These are phyloP conservation scores for Penicillium decumbens DNA, from an alignment of 2,329 filamentous ascomycete species.

Conservation along the genomic window DNA sequence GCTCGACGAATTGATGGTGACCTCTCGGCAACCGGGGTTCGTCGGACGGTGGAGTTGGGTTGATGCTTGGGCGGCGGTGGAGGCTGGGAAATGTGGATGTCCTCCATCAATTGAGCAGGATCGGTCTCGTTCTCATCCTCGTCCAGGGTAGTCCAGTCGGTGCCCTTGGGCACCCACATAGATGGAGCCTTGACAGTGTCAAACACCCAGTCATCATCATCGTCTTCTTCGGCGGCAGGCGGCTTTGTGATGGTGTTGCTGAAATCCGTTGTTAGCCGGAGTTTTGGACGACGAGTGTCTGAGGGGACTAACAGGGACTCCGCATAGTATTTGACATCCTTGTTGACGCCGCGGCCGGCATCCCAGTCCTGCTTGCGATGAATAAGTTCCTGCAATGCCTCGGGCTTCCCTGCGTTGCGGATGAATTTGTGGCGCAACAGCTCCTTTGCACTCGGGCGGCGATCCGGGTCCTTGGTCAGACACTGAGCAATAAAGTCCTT, in stretches of 20 bases:
- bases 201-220: conserved; percentile 91
- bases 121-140: conserved; percentile 28
- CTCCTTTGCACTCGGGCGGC: conserved; percentile 77
- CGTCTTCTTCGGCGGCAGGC: conserved; percentile 50
- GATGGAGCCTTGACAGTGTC: conserved; percentile 78
- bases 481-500: conserved; percentile 91
- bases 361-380: conserved; percentile 76
- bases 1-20: conserved; percentile 42
- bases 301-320: conserved; percentile 65
- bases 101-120: conserved; percentile 38
- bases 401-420: conserved; percentile 77
- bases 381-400: conserved; percentile 81
- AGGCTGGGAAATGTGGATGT: conserved; percentile 41
- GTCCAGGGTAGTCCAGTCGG: conserved; percentile 36
- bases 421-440: conserved; percentile 86
- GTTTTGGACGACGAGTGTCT: background rate
- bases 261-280: conserved; percentile 14
- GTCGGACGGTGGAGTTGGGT: conserved; percentile 54
- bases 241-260: conserved; percentile 58
- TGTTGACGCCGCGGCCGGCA: conserved; percentile 63
- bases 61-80: conserved; percentile 50
- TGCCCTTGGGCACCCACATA: conserved; percentile 54
- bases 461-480: conserved; percentile 85
- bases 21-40: conserved; percentile 43
- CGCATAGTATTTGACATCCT: conserved; percentile 81